Conservation (phyloP, 192 early-diverging fungal species). For the Coemansia sp. region DNA sequence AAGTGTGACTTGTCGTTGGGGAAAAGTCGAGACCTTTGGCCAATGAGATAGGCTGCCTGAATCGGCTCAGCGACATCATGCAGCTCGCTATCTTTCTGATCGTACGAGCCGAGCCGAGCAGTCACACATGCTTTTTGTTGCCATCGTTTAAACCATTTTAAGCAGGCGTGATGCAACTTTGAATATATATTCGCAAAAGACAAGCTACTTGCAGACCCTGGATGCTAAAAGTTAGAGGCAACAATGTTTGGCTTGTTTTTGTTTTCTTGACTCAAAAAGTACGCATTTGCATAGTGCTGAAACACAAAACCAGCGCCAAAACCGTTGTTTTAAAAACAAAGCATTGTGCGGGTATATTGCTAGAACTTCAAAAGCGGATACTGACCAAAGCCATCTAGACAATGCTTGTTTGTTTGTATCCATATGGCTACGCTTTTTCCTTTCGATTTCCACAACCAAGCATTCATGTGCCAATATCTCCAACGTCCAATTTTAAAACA, state of each 20-base stretch:
- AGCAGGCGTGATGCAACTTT: too few species aligned
- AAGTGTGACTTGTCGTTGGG: constrained; percentile 15
- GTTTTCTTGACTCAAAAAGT: too few species aligned
- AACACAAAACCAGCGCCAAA: not conserved
- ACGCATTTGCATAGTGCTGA: too few species aligned
- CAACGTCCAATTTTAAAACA: too few species aligned
- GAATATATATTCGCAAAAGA: too few species aligned
- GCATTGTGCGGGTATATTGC: not conserved
- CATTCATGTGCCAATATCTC: too few species aligned
- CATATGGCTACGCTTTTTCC: not conserved
- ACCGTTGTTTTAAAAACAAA: not conserved
- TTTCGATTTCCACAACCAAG: not conserved
- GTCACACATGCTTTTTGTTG: too few species aligned
- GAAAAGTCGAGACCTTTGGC: constrained; percentile 7
- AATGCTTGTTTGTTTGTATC: not conserved
- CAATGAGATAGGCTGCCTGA: not conserved
- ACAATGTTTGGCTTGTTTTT: too few species aligned
- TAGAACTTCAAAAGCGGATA: not conserved
- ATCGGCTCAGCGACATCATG: not conserved
- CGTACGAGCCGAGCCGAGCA: not conserved
- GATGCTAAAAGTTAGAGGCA: too few species aligned
- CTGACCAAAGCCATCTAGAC: not conserved
- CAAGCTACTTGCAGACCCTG: too few species aligned
- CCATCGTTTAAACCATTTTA: too few species aligned
- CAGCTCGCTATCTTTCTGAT: not conserved